Percentiles rank a stretch among this genome's conserved stretches.
Conservation (phyloP, 2,329 filamentous ascomycete species). For the Xylariomycetidae sp. region DNA sequence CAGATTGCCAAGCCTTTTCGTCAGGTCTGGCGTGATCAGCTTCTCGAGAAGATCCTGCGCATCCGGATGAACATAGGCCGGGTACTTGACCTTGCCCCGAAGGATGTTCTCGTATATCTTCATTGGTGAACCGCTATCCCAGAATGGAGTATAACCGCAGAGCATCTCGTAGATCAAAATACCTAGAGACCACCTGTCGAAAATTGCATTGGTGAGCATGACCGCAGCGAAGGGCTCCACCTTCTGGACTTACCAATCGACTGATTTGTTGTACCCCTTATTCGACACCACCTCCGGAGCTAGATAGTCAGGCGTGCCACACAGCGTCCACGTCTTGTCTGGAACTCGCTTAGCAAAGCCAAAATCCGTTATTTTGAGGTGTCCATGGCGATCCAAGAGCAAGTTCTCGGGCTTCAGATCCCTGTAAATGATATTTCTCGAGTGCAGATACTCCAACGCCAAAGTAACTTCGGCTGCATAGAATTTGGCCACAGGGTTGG, state of each 20-base stretch:
- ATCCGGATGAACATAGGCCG: conserved; percentile 89
- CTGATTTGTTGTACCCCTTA: conserved; percentile 99
- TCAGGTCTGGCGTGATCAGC: conserved; percentile 90
- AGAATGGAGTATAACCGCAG: conserved; percentile 97
- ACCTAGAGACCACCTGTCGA: conserved; percentile 94
- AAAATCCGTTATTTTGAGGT: conserved; percentile 97
- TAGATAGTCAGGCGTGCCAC: conserved; percentile 94
- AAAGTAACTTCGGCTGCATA: conserved; percentile 97
- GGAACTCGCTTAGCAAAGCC: conserved; percentile 97
- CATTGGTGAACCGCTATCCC: conserved; percentile 96
- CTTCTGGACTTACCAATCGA: conserved; percentile 92
- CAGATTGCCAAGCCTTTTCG: conserved; percentile 90
- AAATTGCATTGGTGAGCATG: too few relatives aligned
- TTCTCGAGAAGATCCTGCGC: conserved; percentile 89
- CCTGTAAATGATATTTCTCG: conserved; percentile 94
- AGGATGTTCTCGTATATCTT: conserved; percentile 99
- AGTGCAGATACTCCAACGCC: conserved; percentile 91
- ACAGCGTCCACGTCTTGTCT: conserved; percentile 98
- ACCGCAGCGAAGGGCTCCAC: too few relatives aligned
- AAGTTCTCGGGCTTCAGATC: conserved; percentile 96
- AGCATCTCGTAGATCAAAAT: conserved; percentile 99
- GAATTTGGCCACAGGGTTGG: conserved; percentile 98
- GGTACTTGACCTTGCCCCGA: conserved; percentile 93
- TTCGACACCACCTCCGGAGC: conserved; percentile 98
- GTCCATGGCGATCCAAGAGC: conserved; percentile 85